Evolutionary conservation across 192 early-diverging fungal species (phyloP).

Genomic region (Funneliformis mosseae): DNA sequence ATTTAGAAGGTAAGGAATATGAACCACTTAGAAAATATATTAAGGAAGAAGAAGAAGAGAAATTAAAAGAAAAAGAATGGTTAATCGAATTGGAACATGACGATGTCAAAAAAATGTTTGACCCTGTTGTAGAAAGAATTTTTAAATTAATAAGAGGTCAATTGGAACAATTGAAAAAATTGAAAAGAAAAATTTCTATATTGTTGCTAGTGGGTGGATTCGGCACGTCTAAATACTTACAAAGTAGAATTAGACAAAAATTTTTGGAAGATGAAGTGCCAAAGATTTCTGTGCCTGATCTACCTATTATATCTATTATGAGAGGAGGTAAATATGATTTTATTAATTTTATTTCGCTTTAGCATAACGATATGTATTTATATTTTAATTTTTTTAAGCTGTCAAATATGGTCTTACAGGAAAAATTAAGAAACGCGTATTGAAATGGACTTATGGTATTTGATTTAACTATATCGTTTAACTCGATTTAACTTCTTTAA

Average conservation of each 20-base stretch:
- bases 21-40: neutral
- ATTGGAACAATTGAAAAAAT: slow-evolving; percentile 46
- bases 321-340: slow-evolving; percentile 41
- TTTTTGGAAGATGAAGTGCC: slow-evolving; percentile 44
- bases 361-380: too few relatives aligned
- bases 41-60: neutral
- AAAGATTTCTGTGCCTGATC: slow-evolving; percentile 49
- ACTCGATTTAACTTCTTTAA: neutral
- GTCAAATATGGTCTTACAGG: slow-evolving; percentile 53
- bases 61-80: slow-evolving; percentile 47
- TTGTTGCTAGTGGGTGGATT: slow-evolving; percentile 60
- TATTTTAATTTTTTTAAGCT: slow-evolving; percentile 25
- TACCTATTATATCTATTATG: slow-evolving; percentile 53
- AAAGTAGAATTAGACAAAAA: slow-evolving; percentile 49
- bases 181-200: slow-evolving; percentile 40
- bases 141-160: slow-evolving; percentile 54
- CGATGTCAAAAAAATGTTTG: slow-evolving; percentile 54
- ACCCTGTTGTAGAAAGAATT: slow-evolving; percentile 56
- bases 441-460: slow-evolving; percentile 17
- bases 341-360: neutral
- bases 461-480: neutral
- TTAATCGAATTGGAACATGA: slow-evolving; percentile 45
- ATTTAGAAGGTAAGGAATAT: slow-evolving; percentile 1
- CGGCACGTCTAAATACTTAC: slow-evolving; percentile 53
- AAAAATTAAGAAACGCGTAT: neutral